Conservation (phyloP, 2,329 filamentous ascomycete genomes). For the Trichoderma afroharzianum region DNA sequence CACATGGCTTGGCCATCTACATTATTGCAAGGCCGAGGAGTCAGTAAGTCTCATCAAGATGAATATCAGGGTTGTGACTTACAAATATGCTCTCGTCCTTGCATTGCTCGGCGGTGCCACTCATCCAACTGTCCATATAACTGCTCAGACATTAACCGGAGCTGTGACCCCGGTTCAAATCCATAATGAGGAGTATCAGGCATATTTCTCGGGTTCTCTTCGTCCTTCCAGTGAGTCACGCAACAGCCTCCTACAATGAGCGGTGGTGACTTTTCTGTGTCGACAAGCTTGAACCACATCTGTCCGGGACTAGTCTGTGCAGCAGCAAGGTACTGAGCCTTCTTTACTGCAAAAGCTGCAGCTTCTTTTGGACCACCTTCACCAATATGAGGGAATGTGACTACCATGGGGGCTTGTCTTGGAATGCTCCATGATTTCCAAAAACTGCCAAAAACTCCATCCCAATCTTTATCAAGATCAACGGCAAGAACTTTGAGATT, state of each 20-base stretch:
- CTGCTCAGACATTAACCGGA: neutral
- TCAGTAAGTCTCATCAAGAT: neutral
- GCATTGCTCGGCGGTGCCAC: neutral
- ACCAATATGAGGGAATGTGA: constrained; percentile 8
- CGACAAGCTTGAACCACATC: neutral
- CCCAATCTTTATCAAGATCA: constrained; percentile 2
- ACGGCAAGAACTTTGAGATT: neutral
- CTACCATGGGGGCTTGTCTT: neutral
- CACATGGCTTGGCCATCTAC: neutral
- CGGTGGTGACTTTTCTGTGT: neutral
- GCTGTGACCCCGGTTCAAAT: neutral
- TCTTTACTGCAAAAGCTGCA: neutral
- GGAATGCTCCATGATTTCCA: constrained; percentile 10
- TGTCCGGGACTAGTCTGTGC: neutral
- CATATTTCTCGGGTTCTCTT: neutral
- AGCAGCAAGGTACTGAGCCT: neutral
- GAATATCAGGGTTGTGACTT: neutral
- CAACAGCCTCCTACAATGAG: neutral
- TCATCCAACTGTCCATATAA: neutral
- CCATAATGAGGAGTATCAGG: neutral
- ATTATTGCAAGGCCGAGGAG: neutral
- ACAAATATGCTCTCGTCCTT: neutral
- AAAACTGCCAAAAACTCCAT: neutral
- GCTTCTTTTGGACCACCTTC: neutral
- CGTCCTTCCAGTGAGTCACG: neutral